Evolutionary conservation across 2,329 filamentous ascomycete genomes (phyloP).

Genomic region (Fusarium denticulatum): DNA sequence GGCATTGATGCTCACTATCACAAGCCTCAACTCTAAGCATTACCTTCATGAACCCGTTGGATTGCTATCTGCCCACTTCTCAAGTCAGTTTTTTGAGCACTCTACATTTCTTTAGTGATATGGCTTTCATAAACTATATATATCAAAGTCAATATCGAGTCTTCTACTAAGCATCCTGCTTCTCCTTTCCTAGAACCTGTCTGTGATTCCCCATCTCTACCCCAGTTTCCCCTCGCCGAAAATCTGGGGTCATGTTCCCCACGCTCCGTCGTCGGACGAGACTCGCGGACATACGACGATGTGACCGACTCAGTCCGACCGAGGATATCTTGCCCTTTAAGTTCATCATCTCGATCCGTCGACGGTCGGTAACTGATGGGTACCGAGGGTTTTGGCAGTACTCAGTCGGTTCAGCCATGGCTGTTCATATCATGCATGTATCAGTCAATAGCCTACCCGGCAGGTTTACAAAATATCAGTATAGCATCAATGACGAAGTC

Average conservation of each 20-base stretch:
- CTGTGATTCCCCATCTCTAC: slow-evolving; percentile 26
- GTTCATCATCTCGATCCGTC: neutral
- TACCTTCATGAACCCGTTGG: neutral
- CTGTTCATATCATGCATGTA: neutral
- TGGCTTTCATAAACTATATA: rapidly evolving
- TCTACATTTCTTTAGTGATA: neutral
- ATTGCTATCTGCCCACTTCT: neutral
- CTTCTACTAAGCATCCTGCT: neutral
- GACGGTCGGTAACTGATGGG: slow-evolving; percentile 16
- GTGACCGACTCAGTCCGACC: slow-evolving; percentile 29
- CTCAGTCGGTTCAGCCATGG: neutral
- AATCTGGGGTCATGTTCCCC: slow-evolving; percentile 38
- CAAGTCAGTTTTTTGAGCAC: neutral
- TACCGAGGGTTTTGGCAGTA: neutral
- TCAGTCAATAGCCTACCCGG: neutral
- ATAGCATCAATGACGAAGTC: slow-evolving; percentile 24
- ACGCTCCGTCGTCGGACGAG: slow-evolving; percentile 14
- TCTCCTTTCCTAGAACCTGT: neutral
- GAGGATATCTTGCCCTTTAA: slow-evolving; percentile 11
- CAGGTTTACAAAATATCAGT: neutral
- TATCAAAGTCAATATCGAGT: neutral
- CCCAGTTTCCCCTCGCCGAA: slow-evolving; percentile 37
- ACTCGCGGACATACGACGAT: slow-evolving; percentile 36
- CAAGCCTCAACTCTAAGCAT: neutral
- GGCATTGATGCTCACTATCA: neutral